Conservation (phyloP, 1,284 basidiomycete genomes). For the Papiliotrema flavescens region DNA sequence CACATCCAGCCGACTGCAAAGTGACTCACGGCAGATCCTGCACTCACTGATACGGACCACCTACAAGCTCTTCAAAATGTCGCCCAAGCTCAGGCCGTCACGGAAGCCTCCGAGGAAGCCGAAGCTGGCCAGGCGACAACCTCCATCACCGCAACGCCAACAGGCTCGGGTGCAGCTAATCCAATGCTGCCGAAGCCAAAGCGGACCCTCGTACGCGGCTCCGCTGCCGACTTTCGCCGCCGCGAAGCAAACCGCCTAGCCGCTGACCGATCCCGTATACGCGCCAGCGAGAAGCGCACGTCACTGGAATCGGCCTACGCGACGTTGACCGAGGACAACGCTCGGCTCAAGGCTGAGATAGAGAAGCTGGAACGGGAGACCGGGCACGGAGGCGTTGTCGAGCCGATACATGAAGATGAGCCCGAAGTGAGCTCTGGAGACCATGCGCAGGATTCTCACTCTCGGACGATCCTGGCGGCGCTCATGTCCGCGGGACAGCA, state of each 20-base stretch:
- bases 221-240: constrained; percentile 32
- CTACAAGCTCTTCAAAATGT: no score
- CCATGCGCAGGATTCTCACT: constrained; percentile 29
- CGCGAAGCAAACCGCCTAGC: constrained; percentile 48
- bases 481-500: constrained; percentile 26
- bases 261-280: constrained; percentile 41
- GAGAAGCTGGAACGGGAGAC: constrained; percentile 12
- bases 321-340: constrained; percentile 38
- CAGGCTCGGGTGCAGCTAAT: neutral
- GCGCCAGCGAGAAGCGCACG: constrained; percentile 34
- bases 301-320: constrained; percentile 36
- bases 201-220: constrained; percentile 13
- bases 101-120: neutral
- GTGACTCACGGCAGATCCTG: no score
- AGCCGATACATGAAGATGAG: neutral
- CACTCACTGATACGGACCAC: no score
- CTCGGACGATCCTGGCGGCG: constrained; percentile 37
- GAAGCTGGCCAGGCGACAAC: neutral
- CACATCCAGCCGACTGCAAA: no score
- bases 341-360: constrained; percentile 36
- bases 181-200: constrained; percentile 1
- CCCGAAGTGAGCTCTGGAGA: neutral
- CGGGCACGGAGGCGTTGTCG: neutral
- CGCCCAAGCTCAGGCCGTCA: no score
- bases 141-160: neutral